A percentile compares a stretch with the other conserved stretches of the same genome.
Conservation (phyloP, 176 grass and related monocot species). For the Eremochloa ophiuroides region DNA sequence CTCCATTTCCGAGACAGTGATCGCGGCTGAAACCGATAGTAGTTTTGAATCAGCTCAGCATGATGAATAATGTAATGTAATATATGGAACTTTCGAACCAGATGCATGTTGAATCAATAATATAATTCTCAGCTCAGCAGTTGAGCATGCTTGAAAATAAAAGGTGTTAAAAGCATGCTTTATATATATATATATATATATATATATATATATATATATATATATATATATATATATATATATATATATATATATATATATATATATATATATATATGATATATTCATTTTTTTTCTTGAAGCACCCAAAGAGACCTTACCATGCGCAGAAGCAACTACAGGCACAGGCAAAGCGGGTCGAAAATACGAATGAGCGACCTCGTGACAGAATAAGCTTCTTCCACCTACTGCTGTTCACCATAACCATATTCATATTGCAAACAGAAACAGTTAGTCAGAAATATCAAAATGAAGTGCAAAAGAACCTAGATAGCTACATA, state of each 20-base stretch:
- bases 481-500: no score
- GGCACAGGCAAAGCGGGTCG: slow-evolving; percentile 66
- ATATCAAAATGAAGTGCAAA: no score
- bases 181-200: no score
- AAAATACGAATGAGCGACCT: slow-evolving; percentile 81
- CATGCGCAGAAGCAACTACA: slow-evolving; percentile 61
- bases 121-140: not conserved
- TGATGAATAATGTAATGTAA: not conserved
- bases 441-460: not conserved
- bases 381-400: slow-evolving; percentile 75
- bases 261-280: no score
- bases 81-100: not conserved
- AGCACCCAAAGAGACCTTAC: slow-evolving; percentile 19
- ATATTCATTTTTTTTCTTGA: not conserved
- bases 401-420: slow-evolving; percentile 65
- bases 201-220: no score
- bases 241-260: no score
- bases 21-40: slow-evolving; percentile 55
- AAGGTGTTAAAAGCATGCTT: not conserved
- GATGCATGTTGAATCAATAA: not conserved
- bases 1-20: slow-evolving; percentile 57
- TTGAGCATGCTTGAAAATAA: not conserved
- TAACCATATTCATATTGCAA: not conserved
- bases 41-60: not conserved
- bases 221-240: no score